Evolutionary conservation across 768 basidiomycete species (phyloP), one percentile per base, ranked within the genome.

Genomic region (Trichaptum fuscoviolaceum): DNA sequence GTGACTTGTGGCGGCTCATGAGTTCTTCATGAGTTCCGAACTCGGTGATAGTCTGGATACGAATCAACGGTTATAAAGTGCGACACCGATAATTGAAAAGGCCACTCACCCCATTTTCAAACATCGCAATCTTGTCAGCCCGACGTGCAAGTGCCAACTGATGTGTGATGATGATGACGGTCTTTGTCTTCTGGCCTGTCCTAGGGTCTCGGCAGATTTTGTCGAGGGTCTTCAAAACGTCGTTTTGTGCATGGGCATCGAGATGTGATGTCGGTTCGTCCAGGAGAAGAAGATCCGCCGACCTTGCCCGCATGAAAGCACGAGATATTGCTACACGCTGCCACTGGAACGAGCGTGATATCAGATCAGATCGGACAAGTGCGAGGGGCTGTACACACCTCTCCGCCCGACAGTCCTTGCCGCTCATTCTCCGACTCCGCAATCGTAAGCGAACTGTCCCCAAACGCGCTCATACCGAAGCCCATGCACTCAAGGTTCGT

Each of bases 211-310:
- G 82, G 42, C 90, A 87, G 66, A 91, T 81, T 66, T 83, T 79
- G 67, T 87, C 84, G 58, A 93, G 86, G 52, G 89, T 89, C 65
- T 93, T 86, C 69, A 92, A 92, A 67, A 93, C 86, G 68, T 87
- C 85, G 71, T 86, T 90, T 71, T 94, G 92, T 0, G 92, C 92
- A 72, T 87, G 86, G 23, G 90, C 86, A 69, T 93, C 92, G 65
- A 93, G 81, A 6, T 91, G 87, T 35, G 91, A 91, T 0, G 91
- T 92, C 91, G 92, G 91, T 78, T 94, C 92, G 75, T 96, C 94
- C 72, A 95, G 90, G 57, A 95, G 76, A 35, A 95, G 79, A 17
- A 95, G 77, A 76, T 95, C 91, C 86, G 90, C 72, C 84, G 86
- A 71, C 81, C 84, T 62, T n/a, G 91, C 89, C 67, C 93, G 82